Base-by-base conservation (phyloP, 2,329 filamentous ascomycete species). In the Phialophora tarda region DNA sequence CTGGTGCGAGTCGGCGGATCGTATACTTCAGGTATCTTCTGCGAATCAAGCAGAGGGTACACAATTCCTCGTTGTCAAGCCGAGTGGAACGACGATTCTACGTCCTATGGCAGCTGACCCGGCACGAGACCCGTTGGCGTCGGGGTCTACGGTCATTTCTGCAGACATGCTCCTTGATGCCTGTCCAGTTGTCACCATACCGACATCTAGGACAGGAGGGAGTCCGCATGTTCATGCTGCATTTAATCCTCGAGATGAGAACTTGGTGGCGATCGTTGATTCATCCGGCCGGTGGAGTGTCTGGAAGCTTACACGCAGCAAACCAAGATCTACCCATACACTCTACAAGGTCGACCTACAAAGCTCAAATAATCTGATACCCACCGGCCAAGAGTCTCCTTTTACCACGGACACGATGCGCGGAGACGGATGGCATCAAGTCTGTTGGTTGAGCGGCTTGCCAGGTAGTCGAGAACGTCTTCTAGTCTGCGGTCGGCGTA, bases 221-320 rank as follows among this genome's bases (percentile, higher is more conserved):
- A 73, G 74, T 32, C 70, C 81, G 3, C 85, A 87, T 73, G 82
- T 82, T 1, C 82, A 88, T 74, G 79, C 88, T 11, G 74, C 81
- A 6, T 88, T 89, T 75, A 87, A 88, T 71, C 86, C 86, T 3
- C 85, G 83, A 78, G 84, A 85, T 73, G 80, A 83, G 64, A 79
- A 80, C n/a, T 83, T 86, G 71, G 74, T 88, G 64, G 86, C 80
- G 1, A 77, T 88, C 14, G 75, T 88, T 23, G 85, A 88, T 72
- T 78, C 80, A 53, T 71, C 74, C 32, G 85, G 85, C 1, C 77
- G 77, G 47, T 89, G 86, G 87, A 82, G 78, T 61, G 73, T 88
- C 47, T 81, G 77, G 82, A 78, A 78, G 65, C 70, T 83, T 24
- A 74, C 75, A 30, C 76, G 77, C 51, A 74, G 75, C 34, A 66